phyloP scores from a whole-genome alignment of 208 protist genomes.

The Acanthamoeba culbertsoni region DNA sequence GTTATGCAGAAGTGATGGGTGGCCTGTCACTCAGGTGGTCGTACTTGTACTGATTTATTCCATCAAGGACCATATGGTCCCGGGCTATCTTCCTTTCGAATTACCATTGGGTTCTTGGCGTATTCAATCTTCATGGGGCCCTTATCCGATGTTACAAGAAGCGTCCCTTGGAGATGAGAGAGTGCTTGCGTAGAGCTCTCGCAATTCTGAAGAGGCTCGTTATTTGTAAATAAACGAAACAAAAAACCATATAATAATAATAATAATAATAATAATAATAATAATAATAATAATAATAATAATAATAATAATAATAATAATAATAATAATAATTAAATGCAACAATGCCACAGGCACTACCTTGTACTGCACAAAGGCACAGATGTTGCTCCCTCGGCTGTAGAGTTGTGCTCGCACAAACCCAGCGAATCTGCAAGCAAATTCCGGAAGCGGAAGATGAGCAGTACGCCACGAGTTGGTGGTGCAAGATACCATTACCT shows the following conservation, averaged over 20 bases:
- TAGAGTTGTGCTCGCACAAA: constrained; percentile 30
- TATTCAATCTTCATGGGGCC: constrained; percentile 33
- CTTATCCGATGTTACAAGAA: neutral
- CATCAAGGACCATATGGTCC: neutral
- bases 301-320: too few species aligned
- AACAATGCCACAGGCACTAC: too few species aligned
- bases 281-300: too few species aligned
- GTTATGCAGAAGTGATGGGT: too few species aligned
- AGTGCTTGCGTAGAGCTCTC: neutral
- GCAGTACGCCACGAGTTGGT: neutral
- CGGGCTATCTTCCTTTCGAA: constrained; percentile 1
- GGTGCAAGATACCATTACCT: neutral
- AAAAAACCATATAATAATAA: too few species aligned
- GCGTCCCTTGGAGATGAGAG: neutral
- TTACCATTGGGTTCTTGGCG: constrained; percentile 44
- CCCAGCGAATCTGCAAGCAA: neutral
- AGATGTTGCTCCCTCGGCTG: neutral
- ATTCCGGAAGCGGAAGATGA: neutral
- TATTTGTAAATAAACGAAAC: too few species aligned
- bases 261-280: too few species aligned
- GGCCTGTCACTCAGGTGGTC: neutral
- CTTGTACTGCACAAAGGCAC: constrained; percentile 46
- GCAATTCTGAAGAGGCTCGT: neutral
- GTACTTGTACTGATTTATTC: neutral
- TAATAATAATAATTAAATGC: too few species aligned